Conservation (phyloP, 495 filamentous ascomycete species). For the Penicillium ucsense region DNA sequence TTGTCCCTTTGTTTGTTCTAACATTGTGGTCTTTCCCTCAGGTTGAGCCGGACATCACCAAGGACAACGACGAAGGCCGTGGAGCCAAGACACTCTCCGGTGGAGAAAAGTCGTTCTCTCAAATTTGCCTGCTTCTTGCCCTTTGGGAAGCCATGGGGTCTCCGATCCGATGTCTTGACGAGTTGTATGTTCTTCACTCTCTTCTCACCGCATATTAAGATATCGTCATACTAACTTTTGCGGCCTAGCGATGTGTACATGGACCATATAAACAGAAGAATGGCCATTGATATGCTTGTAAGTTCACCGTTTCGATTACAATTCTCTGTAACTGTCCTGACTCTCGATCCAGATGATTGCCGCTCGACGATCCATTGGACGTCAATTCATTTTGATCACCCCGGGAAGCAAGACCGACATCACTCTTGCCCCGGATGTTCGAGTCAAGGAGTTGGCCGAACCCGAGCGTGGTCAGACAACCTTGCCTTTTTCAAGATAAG, state of each 20-base stretch:
- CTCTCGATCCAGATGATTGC: conserved; percentile 54
- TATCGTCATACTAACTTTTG: too few species aligned
- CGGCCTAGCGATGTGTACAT: conserved; percentile 80
- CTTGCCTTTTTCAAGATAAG: conserved; percentile 20
- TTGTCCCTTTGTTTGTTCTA: background rate
- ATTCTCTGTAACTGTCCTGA: conserved; percentile 2
- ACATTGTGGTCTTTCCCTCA: conserved; percentile 10
- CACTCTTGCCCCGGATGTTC: conserved; percentile 65
- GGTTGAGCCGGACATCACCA: conserved; percentile 72
- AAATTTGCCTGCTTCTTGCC: conserved; percentile 81
- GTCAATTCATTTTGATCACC: conserved; percentile 95
- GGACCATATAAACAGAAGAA: conserved; percentile 90
- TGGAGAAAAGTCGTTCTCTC: conserved; percentile 95
- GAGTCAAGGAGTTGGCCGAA: conserved; percentile 71
- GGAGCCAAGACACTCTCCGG: conserved; percentile 87
- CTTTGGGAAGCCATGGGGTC: conserved; percentile 99
- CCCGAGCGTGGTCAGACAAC: conserved; percentile 44
- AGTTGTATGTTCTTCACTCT: conserved; percentile 53
- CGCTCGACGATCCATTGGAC: conserved; percentile 72
- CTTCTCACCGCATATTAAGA: too few species aligned
- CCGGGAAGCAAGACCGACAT: conserved; percentile 74
- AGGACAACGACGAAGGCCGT: conserved; percentile 53
- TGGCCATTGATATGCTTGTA: conserved; percentile 92
- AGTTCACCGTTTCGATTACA: conserved; percentile 15
- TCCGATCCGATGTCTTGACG: conserved; percentile 87